Evolutionary conservation across 768 basidiomycete species (phyloP), one percentile per base, ranked within the genome.

Genomic region (Phylloporus scabripes): DNA sequence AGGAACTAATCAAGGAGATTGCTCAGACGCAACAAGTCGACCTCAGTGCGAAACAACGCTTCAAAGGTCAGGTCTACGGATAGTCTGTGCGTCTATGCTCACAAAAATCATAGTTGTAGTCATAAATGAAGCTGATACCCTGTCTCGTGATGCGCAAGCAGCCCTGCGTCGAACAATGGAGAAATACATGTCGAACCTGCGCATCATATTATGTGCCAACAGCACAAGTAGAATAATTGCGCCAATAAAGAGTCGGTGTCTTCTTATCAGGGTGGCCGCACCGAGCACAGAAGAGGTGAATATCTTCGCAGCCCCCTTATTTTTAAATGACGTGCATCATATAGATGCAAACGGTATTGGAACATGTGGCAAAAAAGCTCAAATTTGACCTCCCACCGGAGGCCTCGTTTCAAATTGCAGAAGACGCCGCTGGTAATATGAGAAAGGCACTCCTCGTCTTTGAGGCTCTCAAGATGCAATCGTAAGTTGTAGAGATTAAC

Each of bases 11-110:
- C 49, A 99, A 98, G 67, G 95, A 98, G 70, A 97, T 99, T 59
- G 95, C 95, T 1, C 94, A 97, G 68, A 99, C 94, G 2, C 95
- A 99, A 65, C 95, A 98, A 65, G 92, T 99, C 9, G 95, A 99
- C 70, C 68, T 97, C 54, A 90, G 80, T 61, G 95, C 95, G 3
- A 94, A 88, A 65, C 93, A 99, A 59, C 78, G 90, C 49, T 99
- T 99, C 71, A 99, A 99, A 76, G 93, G 95, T 92, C 34, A 37
- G 54, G 39, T n/a, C 15, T 6, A 0, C 28, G 7, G 20, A 23
- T 15, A 31, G 24, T 37, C 23, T 33, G 7, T 21, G 38, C 29
- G 37, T 15, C 37, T 14, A 39, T 17, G 29, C 50, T 50, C 26
- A 52, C 45, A 50, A 10, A 17, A 24, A 21, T 6, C 40, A 6